Base-by-base conservation (phyloP, 805 yeast genomes). In the Suhomyces xylopsoci region DNA sequence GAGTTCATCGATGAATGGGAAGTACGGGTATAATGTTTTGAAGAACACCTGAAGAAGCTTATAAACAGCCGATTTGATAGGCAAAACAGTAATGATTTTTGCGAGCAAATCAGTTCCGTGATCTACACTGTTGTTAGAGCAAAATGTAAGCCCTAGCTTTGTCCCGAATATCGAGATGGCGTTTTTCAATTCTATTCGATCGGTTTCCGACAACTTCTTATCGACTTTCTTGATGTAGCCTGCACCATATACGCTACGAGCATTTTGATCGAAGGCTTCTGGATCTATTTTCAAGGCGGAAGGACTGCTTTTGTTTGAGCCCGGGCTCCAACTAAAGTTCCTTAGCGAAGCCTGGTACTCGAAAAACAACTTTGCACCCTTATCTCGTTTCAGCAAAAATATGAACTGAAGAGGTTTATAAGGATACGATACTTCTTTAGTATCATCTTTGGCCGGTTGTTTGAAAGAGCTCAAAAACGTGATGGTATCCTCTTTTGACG, bases 1-100 rank as follows among this genome's bases (percentile, higher is more conserved):
- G 9, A 26, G 15, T 54, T 68, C 67, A 51, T 68, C 72, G 25
- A 68, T 44, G 36, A 65, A 61, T 1, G 72, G 71, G 52, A 64
- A 60, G 42, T 54, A 60, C 2, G 65, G 60, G 47, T 66, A 67
- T 7, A 68, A 53, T 4, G 58, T 53, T 15, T 50, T 46, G 46
- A 68, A 68, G 48, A 65, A 68, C 10, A 55, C 53, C 12, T 43
- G 43, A 38, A 59, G 30, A 45, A 54, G 57, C 12, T 56, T 58
- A 12, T 51, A 15, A 2, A 57, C 10, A 5, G 49, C 52, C n/a
- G 40, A 43, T 28, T 43, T 45, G 6, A 30, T 45, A 0, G 65
- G 66, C 8, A 60, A 45, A 8, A 59, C 36, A 10, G 42, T 19
- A 36, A 49, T 43, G 12, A 58, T 52, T 17, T 52, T 51, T 7